Base-by-base conservation (phyloP, 371 early-diverging fungal genomes). In the Parasitella parasitica region DNA sequence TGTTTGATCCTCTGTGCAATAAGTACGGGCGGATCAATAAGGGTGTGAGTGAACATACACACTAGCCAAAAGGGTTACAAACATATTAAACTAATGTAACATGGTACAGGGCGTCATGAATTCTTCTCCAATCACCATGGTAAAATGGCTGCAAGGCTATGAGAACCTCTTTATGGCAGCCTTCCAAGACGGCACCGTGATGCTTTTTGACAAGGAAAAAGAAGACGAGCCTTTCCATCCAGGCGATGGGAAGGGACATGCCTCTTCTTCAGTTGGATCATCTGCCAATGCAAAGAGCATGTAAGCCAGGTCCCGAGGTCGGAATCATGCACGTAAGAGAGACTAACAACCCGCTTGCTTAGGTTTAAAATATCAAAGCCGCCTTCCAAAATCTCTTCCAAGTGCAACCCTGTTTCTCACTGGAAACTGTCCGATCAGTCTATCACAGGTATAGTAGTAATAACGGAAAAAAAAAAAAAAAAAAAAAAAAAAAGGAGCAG, bases 121-220 rank as follows among this genome's bases (percentile, higher is more conserved):
- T 54, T 77, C 81, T 35, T 78, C 83, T 5, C 67, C 83, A 11
- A 92, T 95, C 15, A 91, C 91, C 3, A 87, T 86, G 80, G 86
- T 96, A 15, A 85, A 85, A 66, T 97, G 98, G 98, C 63, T 97
- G 53, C 97, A 95, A 15, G 93, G 90, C 4, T 91, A 94, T 0
- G 94, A 94, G 56, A 87, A 75, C 24, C 71, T 86, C 66, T 95
- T 97, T 63, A 85, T 95, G 80, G 97, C 89, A 0, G 85, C 94
- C 0, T 92, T 88, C 49, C 84, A 88, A 8, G 89, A 91, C 69
- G 94, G 93, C 15, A 82, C 84, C 7, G 72, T 96, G 9, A 80
- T 95, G 73, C 70, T 93, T 6, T 91, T 92, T 78, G 97, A 97
- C 75, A 91, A 93, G 66, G 91, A 91, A 6, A 88, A 90, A 56